Evolutionary conservation across 108 stramenopile species (phyloP).

Genomic region (Mayamaea pseudoterrestris): DNA sequence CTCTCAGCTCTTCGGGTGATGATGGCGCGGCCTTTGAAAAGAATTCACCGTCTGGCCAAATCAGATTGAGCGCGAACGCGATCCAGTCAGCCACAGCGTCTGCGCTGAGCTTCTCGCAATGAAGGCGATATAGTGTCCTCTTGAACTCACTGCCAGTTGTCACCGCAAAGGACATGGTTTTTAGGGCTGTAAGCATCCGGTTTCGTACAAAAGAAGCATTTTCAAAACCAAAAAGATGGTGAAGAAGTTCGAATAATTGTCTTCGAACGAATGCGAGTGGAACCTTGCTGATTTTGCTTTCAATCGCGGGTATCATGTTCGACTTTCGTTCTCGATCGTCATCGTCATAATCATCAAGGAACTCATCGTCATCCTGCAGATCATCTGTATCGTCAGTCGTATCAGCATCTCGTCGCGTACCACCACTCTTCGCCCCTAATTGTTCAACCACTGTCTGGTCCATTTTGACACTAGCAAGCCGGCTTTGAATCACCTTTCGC

Average conservation of each 20-base stretch:
- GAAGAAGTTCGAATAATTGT: slow-evolving; percentile 51
- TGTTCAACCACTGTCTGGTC: neutral
- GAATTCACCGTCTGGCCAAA: slow-evolving; percentile 82
- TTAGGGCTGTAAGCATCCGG: slow-evolving; percentile 63
- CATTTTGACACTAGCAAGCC: neutral
- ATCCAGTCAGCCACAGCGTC: slow-evolving; percentile 56
- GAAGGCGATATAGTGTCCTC: slow-evolving; percentile 46
- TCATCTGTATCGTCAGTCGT: neutral
- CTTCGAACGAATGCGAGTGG: slow-evolving; percentile 57
- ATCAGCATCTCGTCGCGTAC: neutral
- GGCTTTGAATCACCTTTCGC: slow-evolving; percentile 4
- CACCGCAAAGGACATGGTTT: slow-evolving; percentile 66
- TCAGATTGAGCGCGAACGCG: slow-evolving; percentile 34
- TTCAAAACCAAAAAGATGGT: slow-evolving; percentile 70
- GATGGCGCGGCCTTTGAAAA: slow-evolving; percentile 26
- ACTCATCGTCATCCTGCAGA: slow-evolving; percentile 1
- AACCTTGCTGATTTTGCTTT: slow-evolving; percentile 50
- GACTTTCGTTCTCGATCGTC: slow-evolving; percentile 2
- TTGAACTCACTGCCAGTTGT: slow-evolving; percentile 62
- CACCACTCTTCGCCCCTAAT: neutral
- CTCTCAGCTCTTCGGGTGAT: slow-evolving; percentile 30
- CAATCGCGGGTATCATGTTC: slow-evolving; percentile 15
- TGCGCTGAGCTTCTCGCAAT: slow-evolving; percentile 51
- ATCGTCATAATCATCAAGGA: neutral
- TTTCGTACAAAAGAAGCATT: slow-evolving; percentile 79